Base-by-base conservation (phyloP, 1,284 basidiomycete species). In the Cryptococcus sp. region DNA sequence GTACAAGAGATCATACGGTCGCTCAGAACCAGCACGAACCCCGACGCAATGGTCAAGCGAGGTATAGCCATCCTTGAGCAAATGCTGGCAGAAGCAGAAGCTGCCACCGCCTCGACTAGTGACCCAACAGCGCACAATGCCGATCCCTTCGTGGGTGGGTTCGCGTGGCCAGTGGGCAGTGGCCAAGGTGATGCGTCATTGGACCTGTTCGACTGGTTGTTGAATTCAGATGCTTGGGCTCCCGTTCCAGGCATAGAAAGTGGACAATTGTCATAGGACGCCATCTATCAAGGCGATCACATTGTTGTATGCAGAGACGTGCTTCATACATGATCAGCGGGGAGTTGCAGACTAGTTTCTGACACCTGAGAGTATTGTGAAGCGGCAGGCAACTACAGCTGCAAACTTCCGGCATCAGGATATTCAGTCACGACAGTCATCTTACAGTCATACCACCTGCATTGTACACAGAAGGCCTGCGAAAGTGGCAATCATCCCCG, bases 41-140 rank as follows among this genome's bases (percentile, higher is more conserved):
- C 57, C 7, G 50, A 59, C 53, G 53, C 57, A 13, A 59, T 59
- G 57, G 57, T 59, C 30, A 40, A 50, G 27, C 27, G 57, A 19
- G 57, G 57, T 1, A 40, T 55, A 6, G 46, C 30, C n/a, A 59
- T 59, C 17, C 53, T 59, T 8, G 53, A 55, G n/a, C 54, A 55
- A 19, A 54, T 59, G 57, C 52, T 59, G 1, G 47, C 25, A 7
- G 57, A 50, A 11, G 53, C 57, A n/a, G 42, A 45, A n/a, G 42
- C 42, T n/a, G 16, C 42, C 8, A 8, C 42, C 3, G 42, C 42
- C 22, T n/a, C 42, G n/a, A 22, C 42, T 2, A 22, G 42, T 5
- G n/a, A 19, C 16, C n/a, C 22, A 8, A 11, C 42, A 45, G 42
- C 42, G 42, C n/a, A 45, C 11, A 22, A 22, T 45, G n/a, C n/a